Base-by-base conservation (phyloP, 352 stramenopile species). In the Phytophthora cryptogea region DNA sequence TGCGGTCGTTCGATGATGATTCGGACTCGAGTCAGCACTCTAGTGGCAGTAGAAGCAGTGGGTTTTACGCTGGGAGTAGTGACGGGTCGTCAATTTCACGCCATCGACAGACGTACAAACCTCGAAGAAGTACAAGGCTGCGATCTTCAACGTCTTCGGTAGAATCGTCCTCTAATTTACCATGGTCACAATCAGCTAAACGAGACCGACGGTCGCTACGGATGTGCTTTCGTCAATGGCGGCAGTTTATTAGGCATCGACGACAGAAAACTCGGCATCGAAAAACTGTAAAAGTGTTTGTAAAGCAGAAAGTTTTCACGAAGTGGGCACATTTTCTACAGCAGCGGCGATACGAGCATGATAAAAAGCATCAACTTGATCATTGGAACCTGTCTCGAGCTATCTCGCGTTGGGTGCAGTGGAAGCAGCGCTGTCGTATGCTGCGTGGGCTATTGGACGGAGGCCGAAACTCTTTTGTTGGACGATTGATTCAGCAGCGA, bases 161-260 rank as follows among this genome's bases (percentile, higher is more conserved):
- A 4, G 27, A 28, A 9, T 51, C 31, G n/a, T n/a, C n/a, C 28
- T 45, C 26, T 10, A 13, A 3, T 14, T 33, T 36, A 5, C 10
- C 10, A 33, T 33, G 2, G 4, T n/a, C 17, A 16, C 20, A 20
- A 7, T 4, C 43, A 36, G 23, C 6, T 16, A 35, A 37, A 6
- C 59, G 33, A 60, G 23, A 50, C 10, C 43, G 32, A 32, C 42
- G 27, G 8, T 5, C n/a, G 17, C 42, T 66, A 52, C 54, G 54
- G 3, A 28, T 51, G 33, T 76, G 42, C 52, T 77, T 82, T 50
- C 56, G 65, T 8, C 56, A 59, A 17, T 82, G 73, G 73, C 68
- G 63, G 30, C 31, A 32, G 26, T 77, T 65, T 28, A 23, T 75
- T 14, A 44, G 43, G 28, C 13, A 44, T 47, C 49, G 42, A 10